Conservation (phyloP, 73 alveolate species). For the Tetrahymena thermophila region DNA sequence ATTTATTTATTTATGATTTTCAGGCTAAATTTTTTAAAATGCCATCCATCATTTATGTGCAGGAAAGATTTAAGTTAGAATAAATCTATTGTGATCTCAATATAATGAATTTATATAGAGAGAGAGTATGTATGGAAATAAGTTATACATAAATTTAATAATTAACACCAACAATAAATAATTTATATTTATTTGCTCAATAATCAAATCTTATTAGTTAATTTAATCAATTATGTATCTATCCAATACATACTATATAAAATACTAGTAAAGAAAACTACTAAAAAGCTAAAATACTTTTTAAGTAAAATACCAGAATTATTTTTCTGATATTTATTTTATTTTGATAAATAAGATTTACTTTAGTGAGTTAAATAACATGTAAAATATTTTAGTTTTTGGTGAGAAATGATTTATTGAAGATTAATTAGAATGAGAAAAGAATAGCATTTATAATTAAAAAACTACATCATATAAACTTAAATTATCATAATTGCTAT, state of each 20-base stretch:
- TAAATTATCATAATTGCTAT: background rate
- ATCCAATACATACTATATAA: background rate
- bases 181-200: background rate
- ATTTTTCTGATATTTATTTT: too few species aligned
- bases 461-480: background rate
- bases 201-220: background rate
- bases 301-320: background rate
- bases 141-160: background rate
- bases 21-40: too few species aligned
- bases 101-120: background rate
- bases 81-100: background rate
- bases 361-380: background rate
- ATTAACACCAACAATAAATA: background rate
- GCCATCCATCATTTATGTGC: too few species aligned
- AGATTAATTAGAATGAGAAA: background rate
- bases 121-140: background rate
- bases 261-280: too few species aligned
- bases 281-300: too few species aligned
- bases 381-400: too few species aligned
- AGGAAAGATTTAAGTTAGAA: background rate
- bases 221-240: background rate
- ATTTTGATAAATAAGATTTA: too few species aligned
- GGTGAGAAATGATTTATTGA: background rate
- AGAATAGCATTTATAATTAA: background rate
- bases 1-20: too few species aligned